These are phyloP conservation scores for Boletus albobrunnescens DNA, from an alignment of 1,284 basidiomycete genomes.

Conservation along the genomic window DNA sequence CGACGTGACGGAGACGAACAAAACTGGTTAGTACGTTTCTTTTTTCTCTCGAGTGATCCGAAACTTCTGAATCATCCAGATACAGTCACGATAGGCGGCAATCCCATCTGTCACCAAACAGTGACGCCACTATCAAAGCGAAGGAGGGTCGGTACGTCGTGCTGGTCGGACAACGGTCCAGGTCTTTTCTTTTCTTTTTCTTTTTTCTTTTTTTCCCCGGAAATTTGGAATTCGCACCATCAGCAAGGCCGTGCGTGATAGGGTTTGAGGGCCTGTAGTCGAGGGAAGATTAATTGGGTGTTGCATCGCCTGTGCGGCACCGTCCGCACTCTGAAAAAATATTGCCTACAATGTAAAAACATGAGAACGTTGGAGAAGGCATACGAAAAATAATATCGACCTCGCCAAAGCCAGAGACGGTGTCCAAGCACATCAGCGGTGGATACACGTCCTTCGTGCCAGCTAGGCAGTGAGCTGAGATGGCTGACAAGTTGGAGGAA, in stretches of 20 bases:
- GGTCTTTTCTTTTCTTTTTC: too few species aligned
- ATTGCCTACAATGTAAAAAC: not conserved
- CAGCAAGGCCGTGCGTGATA: not conserved
- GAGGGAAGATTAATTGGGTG: not conserved
- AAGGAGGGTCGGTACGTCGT: not conserved
- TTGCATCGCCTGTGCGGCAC: not conserved
- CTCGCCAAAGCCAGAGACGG: not conserved
- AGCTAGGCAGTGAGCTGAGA: not conserved
- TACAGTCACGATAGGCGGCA: slow-evolving; percentile 2
- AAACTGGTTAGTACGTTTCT: slow-evolving; percentile 12
- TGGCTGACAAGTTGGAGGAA: slow-evolving; percentile 1
- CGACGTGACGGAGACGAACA: not conserved
- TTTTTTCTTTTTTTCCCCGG: too few species aligned
- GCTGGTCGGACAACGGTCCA: not conserved
- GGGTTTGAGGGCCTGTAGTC: not conserved
- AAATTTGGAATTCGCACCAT: not conserved
- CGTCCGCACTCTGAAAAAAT: not conserved
- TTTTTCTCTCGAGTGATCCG: slow-evolving; percentile 10
- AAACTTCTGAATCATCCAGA: slow-evolving; percentile 1
- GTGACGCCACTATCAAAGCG: slow-evolving; percentile 20
- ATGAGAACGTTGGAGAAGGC: not conserved
- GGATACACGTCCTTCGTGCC: not conserved
- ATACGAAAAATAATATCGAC: not conserved
- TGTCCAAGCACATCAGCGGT: not conserved
- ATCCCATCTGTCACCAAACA: slow-evolving; percentile 8